Conservation (phyloP, 768 basidiomycete species). For the Russula olivacea region DNA sequence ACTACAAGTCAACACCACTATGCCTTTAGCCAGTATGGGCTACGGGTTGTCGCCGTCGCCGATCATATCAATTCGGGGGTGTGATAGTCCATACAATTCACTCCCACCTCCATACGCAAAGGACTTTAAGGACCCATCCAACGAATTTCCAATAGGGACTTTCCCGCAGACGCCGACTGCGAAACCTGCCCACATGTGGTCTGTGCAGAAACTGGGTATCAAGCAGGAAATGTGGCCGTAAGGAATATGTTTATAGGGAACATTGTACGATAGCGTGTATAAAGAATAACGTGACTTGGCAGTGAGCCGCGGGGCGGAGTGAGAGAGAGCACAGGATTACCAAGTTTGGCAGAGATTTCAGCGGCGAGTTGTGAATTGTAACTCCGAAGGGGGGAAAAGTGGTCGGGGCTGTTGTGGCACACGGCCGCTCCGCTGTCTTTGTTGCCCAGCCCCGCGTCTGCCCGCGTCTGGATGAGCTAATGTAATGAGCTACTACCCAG, state of each 20-base stretch:
- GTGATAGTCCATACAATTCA: neutral
- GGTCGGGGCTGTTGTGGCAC: conserved; percentile 14
- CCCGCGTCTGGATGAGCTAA: conserved; percentile 25
- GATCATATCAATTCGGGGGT: neutral
- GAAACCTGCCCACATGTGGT: neutral
- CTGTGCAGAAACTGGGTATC: neutral
- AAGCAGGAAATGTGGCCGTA: conserved; percentile 2
- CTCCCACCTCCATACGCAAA: conserved; percentile 4
- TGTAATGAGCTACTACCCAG: conserved; percentile 26
- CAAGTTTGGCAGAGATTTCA: conserved; percentile 2
- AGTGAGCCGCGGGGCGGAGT: neutral
- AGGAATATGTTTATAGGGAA: neutral
- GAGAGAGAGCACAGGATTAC: neutral
- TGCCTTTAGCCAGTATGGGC: neutral
- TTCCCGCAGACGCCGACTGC: conserved; percentile 8
- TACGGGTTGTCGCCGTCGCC: neutral
- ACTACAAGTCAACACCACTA: neutral
- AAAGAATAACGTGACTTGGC: too few relatives aligned
- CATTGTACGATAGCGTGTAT: neutral
- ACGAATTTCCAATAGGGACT: neutral
- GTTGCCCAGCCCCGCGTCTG: conserved; percentile 1
- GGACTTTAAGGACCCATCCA: neutral
- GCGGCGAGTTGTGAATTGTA: conserved; percentile 13
- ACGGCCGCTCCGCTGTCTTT: conserved; percentile 1
- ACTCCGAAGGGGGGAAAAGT: conserved; percentile 20